These are phyloP conservation scores for Sphagnum magellanicum DNA, from an alignment of 228 moss, liverwort and hornwort species.

Conservation along the genomic window DNA sequence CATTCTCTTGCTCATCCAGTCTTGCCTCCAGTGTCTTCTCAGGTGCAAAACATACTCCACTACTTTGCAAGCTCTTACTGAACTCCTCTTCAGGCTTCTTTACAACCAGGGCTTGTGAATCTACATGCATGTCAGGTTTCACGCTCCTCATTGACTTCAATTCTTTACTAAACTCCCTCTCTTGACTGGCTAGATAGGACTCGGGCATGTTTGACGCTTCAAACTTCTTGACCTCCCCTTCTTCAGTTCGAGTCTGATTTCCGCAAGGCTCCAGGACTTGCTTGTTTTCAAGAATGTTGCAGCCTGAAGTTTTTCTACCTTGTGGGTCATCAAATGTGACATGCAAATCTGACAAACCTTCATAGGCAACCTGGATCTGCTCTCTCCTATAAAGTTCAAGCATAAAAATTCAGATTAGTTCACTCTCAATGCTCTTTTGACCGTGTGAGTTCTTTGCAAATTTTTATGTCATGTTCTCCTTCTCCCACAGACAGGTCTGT, in stretches of 20 bases:
- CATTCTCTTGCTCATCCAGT: background rate
- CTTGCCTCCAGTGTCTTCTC: background rate
- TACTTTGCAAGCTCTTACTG: slow-evolving; percentile 4
- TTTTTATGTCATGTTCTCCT: too few relatives aligned
- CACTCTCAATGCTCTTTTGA: too few relatives aligned
- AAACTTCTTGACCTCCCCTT: slow-evolving; percentile 4
- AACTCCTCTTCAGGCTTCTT: slow-evolving; percentile 1
- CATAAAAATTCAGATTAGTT: too few relatives aligned
- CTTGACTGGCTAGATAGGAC: background rate
- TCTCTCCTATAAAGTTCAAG: too few relatives aligned
- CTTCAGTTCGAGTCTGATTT: slow-evolving; percentile 1
- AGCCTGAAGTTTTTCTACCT: too few relatives aligned
- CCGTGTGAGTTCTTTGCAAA: too few relatives aligned
- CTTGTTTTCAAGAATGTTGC: too few relatives aligned
- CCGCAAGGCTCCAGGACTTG: background rate
- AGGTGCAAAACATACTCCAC: background rate
- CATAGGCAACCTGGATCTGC: too few relatives aligned
- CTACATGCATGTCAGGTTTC: background rate
- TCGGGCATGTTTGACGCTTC: background rate
- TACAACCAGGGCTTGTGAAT: background rate
- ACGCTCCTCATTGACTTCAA: background rate
- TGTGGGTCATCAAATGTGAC: too few relatives aligned
- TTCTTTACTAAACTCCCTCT: background rate
- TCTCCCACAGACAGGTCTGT: too few relatives aligned
- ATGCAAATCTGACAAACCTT: too few relatives aligned